Evolutionary conservation across 441 rosid species (phyloP).

Genomic region (Pelargonium myrrhifolium): DNA sequence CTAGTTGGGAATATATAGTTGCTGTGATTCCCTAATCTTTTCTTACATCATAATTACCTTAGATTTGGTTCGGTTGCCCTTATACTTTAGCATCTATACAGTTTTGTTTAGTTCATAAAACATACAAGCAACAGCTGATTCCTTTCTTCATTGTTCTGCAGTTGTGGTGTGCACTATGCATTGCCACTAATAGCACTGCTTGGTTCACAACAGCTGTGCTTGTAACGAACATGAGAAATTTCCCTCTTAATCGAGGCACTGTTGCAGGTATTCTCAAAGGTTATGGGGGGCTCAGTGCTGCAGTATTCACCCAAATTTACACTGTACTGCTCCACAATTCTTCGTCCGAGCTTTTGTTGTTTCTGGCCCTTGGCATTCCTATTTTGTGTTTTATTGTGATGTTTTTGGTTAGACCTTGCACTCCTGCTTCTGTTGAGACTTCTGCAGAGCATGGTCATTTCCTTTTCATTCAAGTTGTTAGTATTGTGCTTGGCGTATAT

Average conservation of each 20-base stretch:
- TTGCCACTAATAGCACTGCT: constrained; percentile 37
- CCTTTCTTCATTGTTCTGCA: constrained; percentile 13
- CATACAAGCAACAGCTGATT: not conserved
- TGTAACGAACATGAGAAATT: constrained; percentile 47
- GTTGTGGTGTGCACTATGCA: constrained; percentile 42
- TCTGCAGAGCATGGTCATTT: constrained; percentile 28
- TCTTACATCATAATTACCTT: too few species aligned
- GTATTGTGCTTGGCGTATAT: constrained; percentile 31
- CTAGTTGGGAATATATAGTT: too few species aligned
- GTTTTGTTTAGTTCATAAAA: too few species aligned
- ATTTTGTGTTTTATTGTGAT: constrained; percentile 30
- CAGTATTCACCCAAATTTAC: constrained; percentile 39
- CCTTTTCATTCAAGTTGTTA: constrained; percentile 25
- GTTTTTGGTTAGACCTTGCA: constrained; percentile 38
- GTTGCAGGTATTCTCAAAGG: constrained; percentile 45
- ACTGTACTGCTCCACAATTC: constrained; percentile 31
- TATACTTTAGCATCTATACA: too few species aligned
- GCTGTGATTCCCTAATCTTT: too few species aligned
- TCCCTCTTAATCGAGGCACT: constrained; percentile 35
- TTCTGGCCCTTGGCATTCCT: constrained; percentile 36
- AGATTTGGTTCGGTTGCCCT: too few species aligned
- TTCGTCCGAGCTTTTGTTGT: constrained; percentile 34
- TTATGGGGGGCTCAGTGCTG: constrained; percentile 40
- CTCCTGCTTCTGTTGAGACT: constrained; percentile 33
- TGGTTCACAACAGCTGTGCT: constrained; percentile 43